Conservation (phyloP, 305 asterid species). For the Coffea humblotiana region DNA sequence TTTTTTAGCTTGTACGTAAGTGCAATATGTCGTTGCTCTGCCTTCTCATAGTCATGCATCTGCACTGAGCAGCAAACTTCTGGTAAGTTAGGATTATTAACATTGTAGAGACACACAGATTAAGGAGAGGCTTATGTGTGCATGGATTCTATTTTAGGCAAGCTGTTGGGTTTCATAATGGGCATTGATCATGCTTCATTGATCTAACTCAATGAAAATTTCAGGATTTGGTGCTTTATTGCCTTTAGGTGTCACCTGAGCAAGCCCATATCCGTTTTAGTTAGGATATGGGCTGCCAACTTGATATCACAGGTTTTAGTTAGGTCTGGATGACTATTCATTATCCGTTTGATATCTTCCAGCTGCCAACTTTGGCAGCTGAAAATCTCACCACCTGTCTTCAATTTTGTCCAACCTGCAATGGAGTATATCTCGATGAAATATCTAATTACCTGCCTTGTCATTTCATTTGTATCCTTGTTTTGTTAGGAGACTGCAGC, state of each 20-base stretch:
- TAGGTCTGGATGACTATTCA: conserved; percentile 2
- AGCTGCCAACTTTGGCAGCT: no score
- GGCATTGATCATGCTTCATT: no score
- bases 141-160: not conserved
- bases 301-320: no score
- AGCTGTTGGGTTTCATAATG: not conserved
- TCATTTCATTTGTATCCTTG: not conserved
- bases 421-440: not conserved
- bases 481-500: not conserved
- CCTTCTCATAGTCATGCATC: not conserved
- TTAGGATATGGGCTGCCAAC: no score
- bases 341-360: not conserved
- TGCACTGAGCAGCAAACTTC: not conserved
- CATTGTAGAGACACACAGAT: not conserved
- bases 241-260: not conserved
- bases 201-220: not conserved
- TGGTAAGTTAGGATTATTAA: not conserved
- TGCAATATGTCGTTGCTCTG: not conserved
- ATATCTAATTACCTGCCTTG: no score
- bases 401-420: not conserved
- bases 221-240: not conserved
- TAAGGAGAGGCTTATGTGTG: not conserved
- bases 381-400: not conserved
- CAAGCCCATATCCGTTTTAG: not conserved
- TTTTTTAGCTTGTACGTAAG: not conserved